Evolutionary conservation across 352 stramenopile genomes (phyloP).

Genomic region (Pythium phragmiticola): DNA sequence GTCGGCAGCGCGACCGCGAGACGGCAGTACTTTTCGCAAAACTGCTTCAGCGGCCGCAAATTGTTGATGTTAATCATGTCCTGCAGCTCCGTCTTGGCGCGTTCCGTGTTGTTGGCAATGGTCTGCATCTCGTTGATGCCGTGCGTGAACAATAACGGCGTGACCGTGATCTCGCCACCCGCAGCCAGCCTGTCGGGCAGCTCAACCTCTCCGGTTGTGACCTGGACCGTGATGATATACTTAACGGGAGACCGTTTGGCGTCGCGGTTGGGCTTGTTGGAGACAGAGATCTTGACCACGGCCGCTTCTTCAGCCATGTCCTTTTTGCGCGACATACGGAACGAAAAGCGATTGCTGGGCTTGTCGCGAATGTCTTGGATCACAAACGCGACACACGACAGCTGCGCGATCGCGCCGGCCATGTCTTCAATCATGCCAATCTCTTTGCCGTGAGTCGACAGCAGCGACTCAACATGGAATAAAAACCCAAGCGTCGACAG

Average conservation of each 20-base stretch:
- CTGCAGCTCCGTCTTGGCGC: conserved; percentile 85
- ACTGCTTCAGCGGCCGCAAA: conserved; percentile 77
- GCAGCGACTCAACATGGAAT: conserved; percentile 91
- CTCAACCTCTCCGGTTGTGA: conserved; percentile 73
- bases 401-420: conserved; percentile 69
- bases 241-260: conserved; percentile 64
- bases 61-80: conserved; percentile 90
- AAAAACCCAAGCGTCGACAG: conserved; percentile 83
- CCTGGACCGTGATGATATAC: conserved; percentile 84
- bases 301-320: conserved; percentile 69
- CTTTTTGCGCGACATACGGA: conserved; percentile 82
- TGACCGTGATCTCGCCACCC: conserved; percentile 80
- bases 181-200: conserved; percentile 64
- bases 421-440: conserved; percentile 96
- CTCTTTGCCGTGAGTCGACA: conserved; percentile 95
- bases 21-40: conserved; percentile 79
- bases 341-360: conserved; percentile 81
- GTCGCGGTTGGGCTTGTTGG: conserved; percentile 50
- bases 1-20: conserved; percentile 53
- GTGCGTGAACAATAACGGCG: conserved; percentile 86
- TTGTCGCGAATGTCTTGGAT: conserved; percentile 86
- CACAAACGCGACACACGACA: conserved; percentile 87
- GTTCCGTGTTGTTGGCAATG: conserved; percentile 90
- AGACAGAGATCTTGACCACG: conserved; percentile 78
- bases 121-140: conserved; percentile 96